Percentiles rank a stretch among this genome's conserved stretches.
These are phyloP conservation scores for Isabelozyma pseudorhagii DNA, from an alignment of 805 yeast species.

Conservation along the genomic window DNA sequence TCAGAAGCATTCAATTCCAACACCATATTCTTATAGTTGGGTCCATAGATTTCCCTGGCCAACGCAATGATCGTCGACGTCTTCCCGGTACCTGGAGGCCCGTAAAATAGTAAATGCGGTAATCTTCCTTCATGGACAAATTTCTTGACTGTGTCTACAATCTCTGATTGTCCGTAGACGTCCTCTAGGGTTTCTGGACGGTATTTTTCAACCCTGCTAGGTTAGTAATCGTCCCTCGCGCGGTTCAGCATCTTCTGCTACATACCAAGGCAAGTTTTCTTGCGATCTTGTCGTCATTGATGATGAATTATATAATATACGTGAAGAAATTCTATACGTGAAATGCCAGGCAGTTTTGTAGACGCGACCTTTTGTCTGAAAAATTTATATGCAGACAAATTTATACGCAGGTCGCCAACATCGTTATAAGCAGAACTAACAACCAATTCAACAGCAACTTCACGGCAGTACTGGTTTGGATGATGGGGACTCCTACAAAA, in stretches of 20 bases:
- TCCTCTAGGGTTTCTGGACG: slow-evolving; percentile 84
- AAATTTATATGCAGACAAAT: neutral
- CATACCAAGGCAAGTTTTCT: slow-evolving; percentile 61
- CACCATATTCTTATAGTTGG: slow-evolving; percentile 80
- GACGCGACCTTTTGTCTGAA: neutral
- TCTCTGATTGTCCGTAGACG: slow-evolving; percentile 87
- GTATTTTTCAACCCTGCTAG: slow-evolving; percentile 81
- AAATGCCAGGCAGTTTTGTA: neutral
- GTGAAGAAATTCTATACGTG: neutral
- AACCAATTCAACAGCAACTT: slow-evolving; percentile 11
- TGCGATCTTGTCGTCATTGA: slow-evolving; percentile 7
- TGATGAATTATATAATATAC: neutral
- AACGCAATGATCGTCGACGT: slow-evolving; percentile 86
- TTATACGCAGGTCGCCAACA: neutral
- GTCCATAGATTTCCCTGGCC: slow-evolving; percentile 84
- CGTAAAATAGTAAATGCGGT: slow-evolving; percentile 92
- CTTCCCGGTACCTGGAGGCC: slow-evolving; percentile 94
- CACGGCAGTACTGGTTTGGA: slow-evolving; percentile 5
- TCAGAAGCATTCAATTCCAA: slow-evolving; percentile 94
- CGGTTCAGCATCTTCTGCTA: slow-evolving; percentile 1
- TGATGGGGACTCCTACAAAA: slow-evolving; percentile 24
- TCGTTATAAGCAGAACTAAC: slow-evolving; percentile 3
- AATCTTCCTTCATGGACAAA: slow-evolving; percentile 80
- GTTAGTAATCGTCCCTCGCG: neutral
- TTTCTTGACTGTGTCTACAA: slow-evolving; percentile 78